Percentiles rank a stretch among this genome's conserved stretches.
These are phyloP conservation scores for Alternaria solani DNA, from an alignment of 2,329 filamentous ascomycete species.

Conservation along the genomic window DNA sequence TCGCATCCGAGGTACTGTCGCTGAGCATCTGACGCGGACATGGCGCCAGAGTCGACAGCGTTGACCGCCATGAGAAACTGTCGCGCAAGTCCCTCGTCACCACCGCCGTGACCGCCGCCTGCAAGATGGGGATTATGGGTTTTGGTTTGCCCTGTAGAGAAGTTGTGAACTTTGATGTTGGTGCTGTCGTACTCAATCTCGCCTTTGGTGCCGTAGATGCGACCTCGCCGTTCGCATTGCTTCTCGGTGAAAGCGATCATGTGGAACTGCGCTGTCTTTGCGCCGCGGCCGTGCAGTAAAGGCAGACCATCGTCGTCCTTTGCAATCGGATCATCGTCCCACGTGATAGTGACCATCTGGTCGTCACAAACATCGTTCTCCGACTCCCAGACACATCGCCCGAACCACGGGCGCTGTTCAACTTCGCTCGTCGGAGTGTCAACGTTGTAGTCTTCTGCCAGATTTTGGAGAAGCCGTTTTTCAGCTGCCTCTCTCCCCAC, in stretches of 20 bases:
- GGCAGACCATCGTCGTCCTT: slow-evolving; percentile 24
- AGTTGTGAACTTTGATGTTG: slow-evolving; percentile 78
- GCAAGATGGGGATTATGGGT: slow-evolving; percentile 69
- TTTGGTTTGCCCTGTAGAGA: slow-evolving; percentile 65
- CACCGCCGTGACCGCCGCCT: slow-evolving; percentile 74
- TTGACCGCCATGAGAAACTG: slow-evolving; percentile 86
- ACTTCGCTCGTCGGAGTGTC: slow-evolving; percentile 62
- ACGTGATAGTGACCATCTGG: slow-evolving; percentile 85
- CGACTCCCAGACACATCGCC: slow-evolving; percentile 91
- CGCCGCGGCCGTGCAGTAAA: slow-evolving; percentile 57
- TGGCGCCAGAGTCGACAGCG: slow-evolving; percentile 74
- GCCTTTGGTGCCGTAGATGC: slow-evolving; percentile 85
- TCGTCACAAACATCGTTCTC: slow-evolving; percentile 96
- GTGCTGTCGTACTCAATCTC: slow-evolving; percentile 86
- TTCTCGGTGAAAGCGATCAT: slow-evolving; percentile 92
- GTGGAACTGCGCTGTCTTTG: slow-evolving; percentile 89
- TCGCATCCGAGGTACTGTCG: slow-evolving; percentile 78
- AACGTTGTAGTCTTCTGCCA: slow-evolving; percentile 65
- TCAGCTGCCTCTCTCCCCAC: slow-evolving; percentile 60
- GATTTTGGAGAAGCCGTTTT: slow-evolving; percentile 56
- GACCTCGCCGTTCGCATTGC: slow-evolving; percentile 84
- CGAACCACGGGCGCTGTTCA: slow-evolving; percentile 73
- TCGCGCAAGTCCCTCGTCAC: slow-evolving; percentile 78
- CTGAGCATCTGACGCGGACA: slow-evolving; percentile 76
- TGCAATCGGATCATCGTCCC: slow-evolving; percentile 73